These are phyloP conservation scores for Pleurotus cornucopiae DNA, from an alignment of 768 basidiomycete species.

Conservation along the genomic window DNA sequence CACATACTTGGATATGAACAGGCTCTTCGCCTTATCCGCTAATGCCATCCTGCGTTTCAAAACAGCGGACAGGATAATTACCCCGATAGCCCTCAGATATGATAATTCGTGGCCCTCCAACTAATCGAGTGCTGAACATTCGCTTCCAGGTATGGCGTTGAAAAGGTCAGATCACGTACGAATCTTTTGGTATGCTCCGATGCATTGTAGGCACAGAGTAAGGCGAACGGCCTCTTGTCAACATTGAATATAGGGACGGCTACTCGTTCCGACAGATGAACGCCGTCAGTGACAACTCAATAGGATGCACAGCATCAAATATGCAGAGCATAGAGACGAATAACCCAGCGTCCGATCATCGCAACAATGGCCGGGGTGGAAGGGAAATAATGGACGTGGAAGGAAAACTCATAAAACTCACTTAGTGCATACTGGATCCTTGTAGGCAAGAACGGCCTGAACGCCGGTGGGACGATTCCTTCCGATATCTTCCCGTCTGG, in stretches of 20 bases:
- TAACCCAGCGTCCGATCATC: no score
- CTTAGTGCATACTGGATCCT: conserved; percentile 86
- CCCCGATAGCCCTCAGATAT: conserved; percentile 88
- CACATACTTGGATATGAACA: conserved; percentile 86
- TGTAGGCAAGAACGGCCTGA: conserved; percentile 76
- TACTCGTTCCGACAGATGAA: conserved; percentile 21
- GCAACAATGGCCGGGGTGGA: no score
- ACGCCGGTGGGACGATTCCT: conserved; percentile 77
- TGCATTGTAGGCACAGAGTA: conserved; percentile 89
- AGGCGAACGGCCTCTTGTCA: conserved; percentile 86
- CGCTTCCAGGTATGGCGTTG: no score
- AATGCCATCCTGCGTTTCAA: conserved; percentile 90
- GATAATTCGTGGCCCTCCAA: conserved; percentile 88
- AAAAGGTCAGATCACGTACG: conserved; percentile 35
- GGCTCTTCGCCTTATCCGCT: conserved; percentile 89
- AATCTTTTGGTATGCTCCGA: conserved; percentile 77
- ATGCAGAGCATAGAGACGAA: no score
- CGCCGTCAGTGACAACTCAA: no score
- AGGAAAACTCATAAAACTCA: conserved; percentile 50
- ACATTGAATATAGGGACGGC: conserved; percentile 92
- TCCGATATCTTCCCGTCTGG: conserved; percentile 89
- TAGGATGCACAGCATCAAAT: no score
- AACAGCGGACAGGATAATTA: conserved; percentile 91
- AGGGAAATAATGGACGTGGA: neutral
- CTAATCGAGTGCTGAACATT: conserved; percentile 27